Evolutionary conservation across 768 basidiomycete species (phyloP).

Genomic region (Baorangia bicolor): DNA sequence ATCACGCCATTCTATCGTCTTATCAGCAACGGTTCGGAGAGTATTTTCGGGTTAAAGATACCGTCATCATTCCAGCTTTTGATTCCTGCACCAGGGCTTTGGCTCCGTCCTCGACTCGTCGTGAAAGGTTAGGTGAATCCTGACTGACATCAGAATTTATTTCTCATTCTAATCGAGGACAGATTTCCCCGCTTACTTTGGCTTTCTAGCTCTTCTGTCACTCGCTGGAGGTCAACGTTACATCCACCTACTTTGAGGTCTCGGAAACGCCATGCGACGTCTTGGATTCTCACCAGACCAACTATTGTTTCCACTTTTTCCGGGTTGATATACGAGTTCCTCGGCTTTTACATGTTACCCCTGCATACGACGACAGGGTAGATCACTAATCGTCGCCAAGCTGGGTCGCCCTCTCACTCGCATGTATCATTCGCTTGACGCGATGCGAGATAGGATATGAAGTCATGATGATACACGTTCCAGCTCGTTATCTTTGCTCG

Average conservation of each 20-base stretch:
- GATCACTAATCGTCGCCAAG: constrained; percentile 1
- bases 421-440: constrained; percentile 3
- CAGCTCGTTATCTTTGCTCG: neutral
- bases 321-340: neutral
- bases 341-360: neutral
- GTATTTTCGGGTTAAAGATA: neutral
- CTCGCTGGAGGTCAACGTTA: neutral
- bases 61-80: no score
- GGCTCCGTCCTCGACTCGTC: neutral
- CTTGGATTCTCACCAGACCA: neutral
- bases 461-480: neutral
- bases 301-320: neutral
- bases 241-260: neutral
- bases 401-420: neutral
- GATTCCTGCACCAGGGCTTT: neutral
- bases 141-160: neutral
- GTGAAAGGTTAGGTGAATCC: neutral
- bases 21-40: neutral
- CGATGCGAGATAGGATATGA: constrained; percentile 3
- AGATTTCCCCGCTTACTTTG: neutral
- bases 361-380: neutral
- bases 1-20: neutral
- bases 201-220: neutral
- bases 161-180: neutral
- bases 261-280: neutral